Percentiles rank a stretch among this genome's conserved stretches.
Conservation (phyloP, 768 basidiomycete genomes). For the Tulasnella sp. region DNA sequence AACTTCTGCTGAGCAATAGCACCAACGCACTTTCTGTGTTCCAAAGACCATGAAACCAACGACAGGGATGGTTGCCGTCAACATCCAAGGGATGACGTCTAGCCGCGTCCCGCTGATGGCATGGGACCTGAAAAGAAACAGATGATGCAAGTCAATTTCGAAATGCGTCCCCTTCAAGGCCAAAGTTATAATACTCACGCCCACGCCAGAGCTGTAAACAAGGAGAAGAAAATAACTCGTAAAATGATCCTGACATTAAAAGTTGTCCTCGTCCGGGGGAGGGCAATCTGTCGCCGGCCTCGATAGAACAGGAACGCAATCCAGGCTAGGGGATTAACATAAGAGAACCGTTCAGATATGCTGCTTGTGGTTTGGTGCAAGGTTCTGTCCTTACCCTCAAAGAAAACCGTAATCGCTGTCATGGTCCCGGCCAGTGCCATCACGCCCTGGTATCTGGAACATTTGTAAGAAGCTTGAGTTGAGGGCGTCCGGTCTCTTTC, state of each 20-base stretch:
- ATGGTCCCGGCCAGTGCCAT: neutral
- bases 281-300: neutral
- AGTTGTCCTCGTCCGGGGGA: neutral
- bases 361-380: neutral
- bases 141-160: neutral
- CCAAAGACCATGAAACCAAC: constrained; percentile 7
- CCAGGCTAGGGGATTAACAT: neutral
- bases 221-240: constrained; percentile 2
- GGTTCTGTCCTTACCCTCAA: constrained; percentile 1
- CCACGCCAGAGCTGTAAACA: neutral
- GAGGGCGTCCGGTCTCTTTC: no score
- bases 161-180: neutral
- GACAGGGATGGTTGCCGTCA: neutral
- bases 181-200: neutral
- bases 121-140: neutral
- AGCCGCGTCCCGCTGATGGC: neutral
- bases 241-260: constrained; percentile 11
- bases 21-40: neutral
- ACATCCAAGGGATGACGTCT: constrained; percentile 8
- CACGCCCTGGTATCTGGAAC: neutral
- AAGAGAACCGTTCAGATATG: neutral
- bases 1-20: no score
- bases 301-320: constrained; percentile 8
- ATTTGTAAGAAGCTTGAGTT: no score
- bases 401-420: neutral